phyloP scores from a whole-genome alignment of 768 basidiomycete species.

The Pleurotus sapidus region DNA sequence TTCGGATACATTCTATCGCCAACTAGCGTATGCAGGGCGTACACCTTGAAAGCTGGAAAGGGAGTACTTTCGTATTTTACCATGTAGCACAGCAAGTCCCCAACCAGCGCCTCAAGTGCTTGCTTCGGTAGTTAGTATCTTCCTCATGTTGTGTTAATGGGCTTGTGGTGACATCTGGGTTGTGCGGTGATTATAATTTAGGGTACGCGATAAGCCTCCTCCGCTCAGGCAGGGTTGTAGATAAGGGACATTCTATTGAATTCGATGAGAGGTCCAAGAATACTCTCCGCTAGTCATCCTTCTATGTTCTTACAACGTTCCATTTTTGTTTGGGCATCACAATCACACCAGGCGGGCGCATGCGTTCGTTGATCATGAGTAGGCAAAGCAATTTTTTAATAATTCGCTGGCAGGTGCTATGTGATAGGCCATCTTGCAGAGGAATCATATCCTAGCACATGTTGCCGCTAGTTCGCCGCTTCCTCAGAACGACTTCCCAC shows the following conservation, averaged over 20 bases:
- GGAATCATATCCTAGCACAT: neutral
- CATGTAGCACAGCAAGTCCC: slow-evolving; percentile 13
- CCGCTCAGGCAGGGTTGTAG: neutral
- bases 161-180: neutral
- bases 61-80: neutral
- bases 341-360: too few relatives aligned
- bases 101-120: slow-evolving; percentile 43
- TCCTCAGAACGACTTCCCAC: neutral
- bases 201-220: neutral
- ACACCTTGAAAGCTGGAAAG: too few relatives aligned
- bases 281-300: too few relatives aligned
- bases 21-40: too few relatives aligned
- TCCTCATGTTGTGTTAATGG: neutral
- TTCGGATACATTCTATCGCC: slow-evolving; percentile 6
- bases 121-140: slow-evolving; percentile 25
- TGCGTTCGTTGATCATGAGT: too few relatives aligned
- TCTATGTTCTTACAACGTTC: too few relatives aligned
- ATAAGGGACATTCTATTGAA: neutral
- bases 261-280: too few relatives aligned
- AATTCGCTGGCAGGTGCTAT: too few relatives aligned
- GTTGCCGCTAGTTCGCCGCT: neutral
- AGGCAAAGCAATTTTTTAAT: too few relatives aligned
- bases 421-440: too few relatives aligned
- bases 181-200: neutral
- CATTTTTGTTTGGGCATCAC: too few relatives aligned